A percentile compares a stretch with the other conserved stretches of the same genome.
phyloP scores from a whole-genome alignment of 2,329 filamentous ascomycete genomes.

The Ramularia endophylla region DNA sequence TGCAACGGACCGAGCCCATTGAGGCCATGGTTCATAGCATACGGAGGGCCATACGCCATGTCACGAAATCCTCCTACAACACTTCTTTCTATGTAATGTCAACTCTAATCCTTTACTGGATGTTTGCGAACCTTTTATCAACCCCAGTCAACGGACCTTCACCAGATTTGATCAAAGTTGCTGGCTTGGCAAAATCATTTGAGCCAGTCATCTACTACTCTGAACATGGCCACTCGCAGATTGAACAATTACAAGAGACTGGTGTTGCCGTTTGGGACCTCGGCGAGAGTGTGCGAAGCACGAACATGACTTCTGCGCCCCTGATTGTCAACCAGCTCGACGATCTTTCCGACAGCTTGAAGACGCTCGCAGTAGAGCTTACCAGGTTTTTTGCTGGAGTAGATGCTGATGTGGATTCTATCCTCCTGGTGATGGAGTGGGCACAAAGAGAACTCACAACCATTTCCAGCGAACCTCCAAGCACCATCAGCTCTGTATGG shows the following conservation, averaged over 20 bases:
- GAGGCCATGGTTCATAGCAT: slow-evolving; percentile 64
- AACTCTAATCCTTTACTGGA: slow-evolving; percentile 58
- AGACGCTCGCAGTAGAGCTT: slow-evolving; percentile 75
- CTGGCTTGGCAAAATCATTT: slow-evolving; percentile 81
- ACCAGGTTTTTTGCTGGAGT: slow-evolving; percentile 91
- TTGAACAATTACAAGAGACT: slow-evolving; percentile 82
- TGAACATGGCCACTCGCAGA: slow-evolving; percentile 78
- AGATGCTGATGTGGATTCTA: slow-evolving; percentile 86
- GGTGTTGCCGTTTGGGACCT: slow-evolving; percentile 93
- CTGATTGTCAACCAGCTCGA: slow-evolving; percentile 83
- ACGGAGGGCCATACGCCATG: slow-evolving; percentile 51
- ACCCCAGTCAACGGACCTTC: slow-evolving; percentile 62
- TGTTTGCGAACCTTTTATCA: slow-evolving; percentile 61
- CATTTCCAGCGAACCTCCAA: slow-evolving; percentile 56
- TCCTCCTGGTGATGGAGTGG: slow-evolving; percentile 96
- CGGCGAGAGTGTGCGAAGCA: slow-evolving; percentile 78
- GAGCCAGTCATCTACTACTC: slow-evolving; percentile 94
- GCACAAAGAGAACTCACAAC: slow-evolving; percentile 75
- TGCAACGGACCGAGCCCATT: slow-evolving; percentile 79
- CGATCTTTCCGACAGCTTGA: slow-evolving; percentile 77
- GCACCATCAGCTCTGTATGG: slow-evolving; percentile 65
- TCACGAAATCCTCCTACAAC: slow-evolving; percentile 66
- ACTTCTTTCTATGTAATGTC: slow-evolving; percentile 57
- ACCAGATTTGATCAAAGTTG: slow-evolving; percentile 85
- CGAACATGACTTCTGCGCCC: slow-evolving; percentile 84